These are phyloP conservation scores for Sarcodon sp. DNA, from an alignment of 768 basidiomycete species.

Conservation along the genomic window DNA sequence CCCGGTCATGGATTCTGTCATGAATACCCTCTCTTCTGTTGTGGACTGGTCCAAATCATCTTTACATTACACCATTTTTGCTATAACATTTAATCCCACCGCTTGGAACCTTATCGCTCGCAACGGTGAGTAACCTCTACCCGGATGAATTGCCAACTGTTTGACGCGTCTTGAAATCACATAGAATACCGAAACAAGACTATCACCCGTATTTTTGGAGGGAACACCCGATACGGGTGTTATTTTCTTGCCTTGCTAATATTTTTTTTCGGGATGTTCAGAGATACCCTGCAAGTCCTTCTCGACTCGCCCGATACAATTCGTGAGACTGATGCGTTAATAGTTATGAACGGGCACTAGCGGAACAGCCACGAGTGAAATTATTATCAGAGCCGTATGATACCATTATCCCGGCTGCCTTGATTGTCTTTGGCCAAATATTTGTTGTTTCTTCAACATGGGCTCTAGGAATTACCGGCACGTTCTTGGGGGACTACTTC, in stretches of 20 bases:
- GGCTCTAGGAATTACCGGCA: constrained; percentile 87
- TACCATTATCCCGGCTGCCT: constrained; percentile 40
- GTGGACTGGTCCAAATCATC: constrained; percentile 57
- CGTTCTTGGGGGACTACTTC: constrained; percentile 79
- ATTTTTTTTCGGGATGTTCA: constrained; percentile 72
- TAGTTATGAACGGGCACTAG: constrained; percentile 68
- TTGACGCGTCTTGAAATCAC: not conserved
- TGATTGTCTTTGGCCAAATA: constrained; percentile 67
- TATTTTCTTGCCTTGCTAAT: constrained; percentile 82
- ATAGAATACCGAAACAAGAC: constrained; percentile 77
- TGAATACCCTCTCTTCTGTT: constrained; percentile 17
- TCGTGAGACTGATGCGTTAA: not conserved
- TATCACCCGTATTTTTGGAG: constrained; percentile 73
- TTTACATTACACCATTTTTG: constrained; percentile 47
- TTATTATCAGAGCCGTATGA: constrained; percentile 56
- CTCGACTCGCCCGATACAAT: not conserved
- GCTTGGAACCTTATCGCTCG: constrained; percentile 95
- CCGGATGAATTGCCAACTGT: not conserved
- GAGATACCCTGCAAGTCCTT: constrained; percentile 68
- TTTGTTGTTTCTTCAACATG: constrained; percentile 84
- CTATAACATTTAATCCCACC: constrained; percentile 83
- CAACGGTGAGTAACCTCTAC: constrained; percentile 47
- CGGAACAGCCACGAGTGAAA: constrained; percentile 58
- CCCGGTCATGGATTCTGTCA: not conserved
- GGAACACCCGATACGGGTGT: constrained; percentile 62